Percentiles rank a stretch among this genome's conserved stretches.
These are phyloP conservation scores for Colletotrichum sp. DNA, from an alignment of 2,329 filamentous ascomycete species.

Conservation along the genomic window DNA sequence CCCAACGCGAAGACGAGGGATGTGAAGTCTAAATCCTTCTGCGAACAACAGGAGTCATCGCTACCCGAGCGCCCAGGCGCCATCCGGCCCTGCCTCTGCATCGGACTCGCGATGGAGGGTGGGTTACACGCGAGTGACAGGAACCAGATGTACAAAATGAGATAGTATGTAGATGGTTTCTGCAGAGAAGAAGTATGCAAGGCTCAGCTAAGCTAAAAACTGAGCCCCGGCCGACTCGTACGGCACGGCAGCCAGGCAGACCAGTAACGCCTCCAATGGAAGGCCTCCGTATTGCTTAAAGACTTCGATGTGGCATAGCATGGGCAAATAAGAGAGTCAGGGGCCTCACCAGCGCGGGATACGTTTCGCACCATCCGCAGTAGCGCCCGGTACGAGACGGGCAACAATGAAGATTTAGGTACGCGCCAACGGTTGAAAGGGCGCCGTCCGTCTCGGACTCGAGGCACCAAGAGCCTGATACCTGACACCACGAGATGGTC, in stretches of 20 bases:
- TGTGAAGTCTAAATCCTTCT: not conserved
- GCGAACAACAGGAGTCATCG: not conserved
- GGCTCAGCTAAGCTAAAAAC: not conserved
- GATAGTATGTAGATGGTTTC: not conserved
- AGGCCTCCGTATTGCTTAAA: not conserved
- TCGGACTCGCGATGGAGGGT: not conserved
- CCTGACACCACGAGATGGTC: not conserved
- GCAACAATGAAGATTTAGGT: not conserved
- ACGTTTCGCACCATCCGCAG: not conserved
- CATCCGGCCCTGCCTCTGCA: not conserved
- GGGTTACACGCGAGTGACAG: slow-evolving; percentile 12
- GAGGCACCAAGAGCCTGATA: not conserved
- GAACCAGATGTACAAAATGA: not conserved
- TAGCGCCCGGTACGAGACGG: not conserved
- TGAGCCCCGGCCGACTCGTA: not conserved
- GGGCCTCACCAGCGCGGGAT: not conserved
- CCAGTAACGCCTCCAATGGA: not conserved
- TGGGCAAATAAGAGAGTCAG: not conserved
- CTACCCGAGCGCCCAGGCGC: not conserved
- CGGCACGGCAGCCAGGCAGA: not conserved
- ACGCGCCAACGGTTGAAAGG: not conserved
- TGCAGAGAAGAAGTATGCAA: not conserved
- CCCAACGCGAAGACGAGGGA: slow-evolving; percentile 5
- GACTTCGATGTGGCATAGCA: not conserved
- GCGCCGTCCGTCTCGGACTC: slow-evolving; percentile 1